phyloP scores from a whole-genome alignment of 179 eudicot genomes.

The Heliamphora pulchella region DNA sequence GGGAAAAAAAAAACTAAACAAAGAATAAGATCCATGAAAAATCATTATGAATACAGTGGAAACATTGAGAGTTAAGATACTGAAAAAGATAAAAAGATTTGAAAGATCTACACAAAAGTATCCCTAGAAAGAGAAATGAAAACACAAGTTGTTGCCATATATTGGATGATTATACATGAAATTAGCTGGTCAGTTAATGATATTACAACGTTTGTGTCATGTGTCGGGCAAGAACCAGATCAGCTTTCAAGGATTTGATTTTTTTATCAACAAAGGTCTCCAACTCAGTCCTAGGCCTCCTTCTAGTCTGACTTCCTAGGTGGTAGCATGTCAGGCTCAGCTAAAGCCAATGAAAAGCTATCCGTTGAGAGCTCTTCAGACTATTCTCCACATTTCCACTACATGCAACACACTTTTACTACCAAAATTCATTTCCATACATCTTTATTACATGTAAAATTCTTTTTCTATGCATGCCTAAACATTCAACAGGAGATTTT shows the following conservation, averaged over 20 bases:
- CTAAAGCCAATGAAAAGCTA: too few relatives aligned
- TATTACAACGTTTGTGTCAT: neutral
- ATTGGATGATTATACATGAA: neutral
- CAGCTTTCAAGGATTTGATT: neutral
- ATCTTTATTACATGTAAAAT: neutral
- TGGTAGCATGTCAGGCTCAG: too few relatives aligned
- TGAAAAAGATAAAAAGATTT: neutral
- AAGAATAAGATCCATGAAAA: too few relatives aligned
- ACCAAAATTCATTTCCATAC: slow-evolving; percentile 47
- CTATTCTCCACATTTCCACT: slow-evolving; percentile 24
- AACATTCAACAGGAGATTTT: neutral
- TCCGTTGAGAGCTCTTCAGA: slow-evolving; percentile 20
- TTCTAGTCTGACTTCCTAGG: too few relatives aligned
- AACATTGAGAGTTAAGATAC: too few relatives aligned
- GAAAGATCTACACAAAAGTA: neutral
- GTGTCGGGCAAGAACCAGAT: neutral
- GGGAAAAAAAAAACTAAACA: too few relatives aligned
- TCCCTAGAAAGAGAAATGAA: neutral
- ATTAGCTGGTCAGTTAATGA: neutral
- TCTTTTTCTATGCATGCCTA: slow-evolving; percentile 15
- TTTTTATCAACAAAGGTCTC: neutral
- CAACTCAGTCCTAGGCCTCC: too few relatives aligned
- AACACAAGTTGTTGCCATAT: neutral
- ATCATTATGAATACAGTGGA: too few relatives aligned
- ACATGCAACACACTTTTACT: slow-evolving; percentile 38